Percentiles rank a stretch among this genome's conserved stretches.
phyloP scores from a whole-genome alignment of 2,329 filamentous ascomycete genomes.

The Aspergillus floridensis region DNA sequence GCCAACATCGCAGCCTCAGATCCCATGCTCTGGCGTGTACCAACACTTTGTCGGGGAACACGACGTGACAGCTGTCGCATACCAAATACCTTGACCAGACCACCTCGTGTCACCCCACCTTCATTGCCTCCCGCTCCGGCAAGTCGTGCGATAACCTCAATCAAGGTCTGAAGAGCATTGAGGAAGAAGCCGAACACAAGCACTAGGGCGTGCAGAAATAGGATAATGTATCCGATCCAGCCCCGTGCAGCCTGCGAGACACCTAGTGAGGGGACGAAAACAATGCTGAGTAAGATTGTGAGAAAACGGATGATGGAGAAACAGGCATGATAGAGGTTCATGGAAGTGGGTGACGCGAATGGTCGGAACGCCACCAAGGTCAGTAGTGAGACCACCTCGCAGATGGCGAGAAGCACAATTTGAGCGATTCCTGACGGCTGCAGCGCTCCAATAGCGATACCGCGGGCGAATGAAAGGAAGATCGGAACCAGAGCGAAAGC shows the following conservation, averaged over 20 bases:
- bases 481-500: conserved; percentile 87
- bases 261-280: conserved; percentile 80
- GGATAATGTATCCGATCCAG: conserved; percentile 92
- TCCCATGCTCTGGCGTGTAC: conserved; percentile 74
- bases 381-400: conserved; percentile 85
- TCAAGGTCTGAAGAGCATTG: conserved; percentile 83
- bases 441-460: conserved; percentile 86
- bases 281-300: conserved; percentile 71
- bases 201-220: conserved; percentile 80
- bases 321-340: conserved; percentile 92
- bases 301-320: conserved; percentile 76
- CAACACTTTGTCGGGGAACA: conserved; percentile 60
- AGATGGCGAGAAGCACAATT: conserved; percentile 86
- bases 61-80: conserved; percentile 83
- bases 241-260: conserved; percentile 77
- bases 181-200: conserved; percentile 90
- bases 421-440: conserved; percentile 92
- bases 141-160: conserved; percentile 81
- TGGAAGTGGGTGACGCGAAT: conserved; percentile 86
- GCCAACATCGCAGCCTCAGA: conserved; percentile 80
- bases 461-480: conserved; percentile 77
- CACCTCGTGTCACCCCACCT: conserved; percentile 68
- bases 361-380: conserved; percentile 87
- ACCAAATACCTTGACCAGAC: conserved; percentile 80
- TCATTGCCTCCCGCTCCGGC: conserved; percentile 79